Evolutionary conservation across 257 asterid genomes (phyloP), one percentile per base, ranked within the genome.

Genomic region (Knoxia roxburghii): DNA sequence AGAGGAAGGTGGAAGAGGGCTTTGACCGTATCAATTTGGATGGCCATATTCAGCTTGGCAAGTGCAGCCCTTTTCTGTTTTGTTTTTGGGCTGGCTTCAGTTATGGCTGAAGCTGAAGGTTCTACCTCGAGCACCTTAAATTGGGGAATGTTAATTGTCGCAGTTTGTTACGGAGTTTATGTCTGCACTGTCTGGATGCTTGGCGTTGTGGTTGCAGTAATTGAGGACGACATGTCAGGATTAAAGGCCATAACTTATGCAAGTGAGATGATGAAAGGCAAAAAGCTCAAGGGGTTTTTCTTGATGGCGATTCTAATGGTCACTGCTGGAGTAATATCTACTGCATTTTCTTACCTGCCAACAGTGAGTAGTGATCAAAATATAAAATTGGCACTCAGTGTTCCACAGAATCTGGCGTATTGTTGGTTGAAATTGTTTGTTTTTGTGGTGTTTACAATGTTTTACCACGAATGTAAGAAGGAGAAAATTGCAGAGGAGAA

Each of bases 181-280:
- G 29, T 71, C 18, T 41, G 9, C 41, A n/a, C 69, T 15, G 9
- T 71, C 30, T 63, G 70, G 75, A 41, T 41, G 24, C 27, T 71
- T 12, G 50, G 65, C 58, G 41, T 71, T 15, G 69, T 71, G 56
- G 51, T 71, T 14, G 41, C 75, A 0, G 65, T 71, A 9, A 15
- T 71, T 18, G 75, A 71, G 33, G 70, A 63, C 11, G 53, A 54
- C 18, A 37, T 27, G 9, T 53, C 65, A 0, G 75, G 65, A 23
- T 8, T 71, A 4, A 71, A 63, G 27, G 75, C 65, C 17, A 64
- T 72, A 6, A 43, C 27, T 2, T 33, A 67, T 32, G 76, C 70
- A n/a, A 65, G 33, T 15, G 76, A 54, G 59, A 51, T 72, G n/a
- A 64, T 64, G 60, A 64, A 64, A 17, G 71, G 76, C 27, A 72